Conservation (phyloP, 331 rosid species). For the Erythrophleum ivorense region DNA sequence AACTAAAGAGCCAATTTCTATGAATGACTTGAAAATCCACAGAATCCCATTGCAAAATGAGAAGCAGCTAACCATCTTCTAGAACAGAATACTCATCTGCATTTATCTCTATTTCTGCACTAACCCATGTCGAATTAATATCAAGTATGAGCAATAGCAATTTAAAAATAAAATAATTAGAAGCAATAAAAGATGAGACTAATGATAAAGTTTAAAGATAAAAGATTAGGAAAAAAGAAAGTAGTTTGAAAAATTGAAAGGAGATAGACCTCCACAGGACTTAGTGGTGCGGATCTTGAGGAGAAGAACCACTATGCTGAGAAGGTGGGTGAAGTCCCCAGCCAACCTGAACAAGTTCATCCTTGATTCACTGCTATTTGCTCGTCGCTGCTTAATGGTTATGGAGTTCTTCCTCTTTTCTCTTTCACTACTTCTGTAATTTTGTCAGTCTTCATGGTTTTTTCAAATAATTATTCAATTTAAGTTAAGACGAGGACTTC, state of each 20-base stretch:
- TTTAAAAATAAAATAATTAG: background rate
- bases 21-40: background rate
- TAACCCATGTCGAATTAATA: background rate
- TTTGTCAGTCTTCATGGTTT: background rate
- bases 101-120: background rate
- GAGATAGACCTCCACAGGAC: slow-evolving; percentile 47
- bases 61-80: background rate
- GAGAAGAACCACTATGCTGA: slow-evolving; percentile 45
- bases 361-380: background rate
- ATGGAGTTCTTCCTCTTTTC: background rate
- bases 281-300: slow-evolving; percentile 51
- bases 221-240: background rate
- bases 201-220: background rate
- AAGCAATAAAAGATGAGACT: background rate
- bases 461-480: background rate
- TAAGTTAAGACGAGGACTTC: background rate
- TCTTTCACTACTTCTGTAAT: background rate
- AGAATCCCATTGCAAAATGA: background rate
- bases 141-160: background rate
- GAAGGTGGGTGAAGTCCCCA: slow-evolving; percentile 54
- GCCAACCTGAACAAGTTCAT: slow-evolving; percentile 54
- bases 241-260: background rate
- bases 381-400: background rate
- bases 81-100: background rate
- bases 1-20: no score